Evolutionary conservation across 2,329 filamentous ascomycete species (phyloP), one percentile per base, ranked within the genome.

Genomic region (Alternaria dauci): DNA sequence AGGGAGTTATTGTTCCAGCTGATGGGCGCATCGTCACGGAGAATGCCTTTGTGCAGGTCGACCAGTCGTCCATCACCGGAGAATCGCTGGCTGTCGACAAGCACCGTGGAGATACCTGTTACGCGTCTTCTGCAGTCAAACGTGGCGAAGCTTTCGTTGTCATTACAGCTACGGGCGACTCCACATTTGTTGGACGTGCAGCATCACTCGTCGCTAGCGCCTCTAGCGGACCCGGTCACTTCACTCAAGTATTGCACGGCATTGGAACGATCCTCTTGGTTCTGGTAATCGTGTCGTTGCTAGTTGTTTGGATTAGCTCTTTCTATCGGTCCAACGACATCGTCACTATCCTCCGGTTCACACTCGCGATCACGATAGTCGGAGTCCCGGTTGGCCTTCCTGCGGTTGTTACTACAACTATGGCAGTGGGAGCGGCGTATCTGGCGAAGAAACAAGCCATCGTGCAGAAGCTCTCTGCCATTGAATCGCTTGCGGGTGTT

Each of bases 351-450:
- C 88, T 96, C 48, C 86, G 91, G 68, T 95, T 93, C 83, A 95
- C 93, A 56, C 86, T 96, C 44, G 92, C 91, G 68, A 94, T 96
- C 72, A 95, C 92, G 72, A 94, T 96, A 68, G 91, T 96, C 64
- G 93, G 93, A 86, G 93, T 96, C 26, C 93, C 93, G 55, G 93
- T 96, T 81, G 93, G 93, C 89, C 91, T 96, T 68, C 93, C 93
- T 62, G 93, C 92, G 71, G 93, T 96, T 82, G 92, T 96, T 62
- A 96, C 93, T 73, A 96, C 93, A 71, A 96, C 93, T 77, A 95
- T 96, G 92, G 93, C 93, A 78, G 93, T 96, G 78, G 93, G 93
- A 83, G 93, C 93, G 68, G 91, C 92, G 66, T 95, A 95, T 81
- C 88, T 96, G 61, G 93, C 93, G 74, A 94, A 93, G 86, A 94